These are phyloP conservation scores for Kernera saxatilis DNA, from an alignment of 345 rosid species.

Conservation along the genomic window DNA sequence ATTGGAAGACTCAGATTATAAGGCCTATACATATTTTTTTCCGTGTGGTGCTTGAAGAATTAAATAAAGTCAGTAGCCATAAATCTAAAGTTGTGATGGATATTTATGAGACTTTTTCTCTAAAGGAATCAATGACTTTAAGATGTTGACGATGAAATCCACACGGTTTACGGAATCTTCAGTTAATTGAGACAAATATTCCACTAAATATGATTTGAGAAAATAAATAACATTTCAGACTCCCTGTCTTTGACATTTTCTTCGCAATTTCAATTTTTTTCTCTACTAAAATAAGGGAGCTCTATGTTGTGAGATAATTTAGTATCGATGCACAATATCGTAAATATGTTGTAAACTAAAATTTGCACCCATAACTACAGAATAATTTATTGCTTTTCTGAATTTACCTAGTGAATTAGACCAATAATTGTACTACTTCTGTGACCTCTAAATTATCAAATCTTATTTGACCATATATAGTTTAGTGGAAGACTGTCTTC, in stretches of 20 bases:
- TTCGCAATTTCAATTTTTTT: too few relatives aligned
- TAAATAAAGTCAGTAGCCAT: slow-evolving; percentile 13
- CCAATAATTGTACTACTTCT: not conserved
- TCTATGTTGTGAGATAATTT: too few relatives aligned
- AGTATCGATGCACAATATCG: too few relatives aligned
- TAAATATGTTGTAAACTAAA: not conserved
- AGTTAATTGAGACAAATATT: slow-evolving; percentile 1
- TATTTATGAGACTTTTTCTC: not conserved
- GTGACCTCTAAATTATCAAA: not conserved
- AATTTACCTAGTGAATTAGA: not conserved
- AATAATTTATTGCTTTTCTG: not conserved
- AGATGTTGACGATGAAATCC: slow-evolving; percentile 9
- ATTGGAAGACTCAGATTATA: not conserved
- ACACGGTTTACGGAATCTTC: slow-evolving; percentile 9
- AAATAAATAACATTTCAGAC: not conserved
- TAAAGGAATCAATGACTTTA: slow-evolving; percentile 8
- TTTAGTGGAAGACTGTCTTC: not conserved
- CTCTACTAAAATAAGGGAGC: too few relatives aligned
- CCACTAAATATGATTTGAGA: not conserved
- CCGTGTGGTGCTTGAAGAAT: not conserved
- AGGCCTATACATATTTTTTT: not conserved
- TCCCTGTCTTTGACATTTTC: too few relatives aligned
- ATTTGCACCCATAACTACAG: not conserved
- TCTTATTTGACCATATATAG: not conserved
- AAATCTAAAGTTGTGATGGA: slow-evolving; percentile 27